These are phyloP conservation scores for Sugiyamaella paludigena DNA, from an alignment of 1,139 yeast species.

Conservation along the genomic window DNA sequence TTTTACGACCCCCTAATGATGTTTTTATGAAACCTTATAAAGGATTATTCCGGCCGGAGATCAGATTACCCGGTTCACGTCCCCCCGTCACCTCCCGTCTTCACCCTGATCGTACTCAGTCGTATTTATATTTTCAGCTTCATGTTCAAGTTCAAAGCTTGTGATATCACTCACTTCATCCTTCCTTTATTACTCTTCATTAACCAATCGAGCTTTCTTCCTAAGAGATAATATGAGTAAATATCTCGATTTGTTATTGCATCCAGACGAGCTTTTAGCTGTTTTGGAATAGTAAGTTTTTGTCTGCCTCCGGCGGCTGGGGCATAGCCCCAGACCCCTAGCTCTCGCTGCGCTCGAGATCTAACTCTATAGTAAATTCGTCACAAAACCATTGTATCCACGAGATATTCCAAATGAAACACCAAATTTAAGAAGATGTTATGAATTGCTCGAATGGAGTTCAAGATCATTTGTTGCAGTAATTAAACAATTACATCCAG, in stretches of 20 bases:
- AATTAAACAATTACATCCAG: constrained; percentile 87
- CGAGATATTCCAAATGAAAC: constrained; percentile 46
- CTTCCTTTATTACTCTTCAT: too few species aligned
- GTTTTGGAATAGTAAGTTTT: constrained; percentile 54
- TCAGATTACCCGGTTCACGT: neutral
- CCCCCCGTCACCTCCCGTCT: too few species aligned
- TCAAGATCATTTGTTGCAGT: constrained; percentile 94
- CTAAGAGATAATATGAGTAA: constrained; percentile 53
- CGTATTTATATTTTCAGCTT: too few species aligned
- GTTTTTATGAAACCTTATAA: too few species aligned
- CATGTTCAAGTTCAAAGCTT: too few species aligned
- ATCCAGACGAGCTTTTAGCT: constrained; percentile 71
- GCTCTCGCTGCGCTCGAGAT: neutral
- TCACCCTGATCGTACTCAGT: too few species aligned
- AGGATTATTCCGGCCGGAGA: too few species aligned
- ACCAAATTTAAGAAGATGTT: constrained; percentile 59
- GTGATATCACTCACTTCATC: too few species aligned
- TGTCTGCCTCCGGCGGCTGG: too few species aligned
- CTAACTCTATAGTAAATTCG: constrained; percentile 27
- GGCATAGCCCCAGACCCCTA: too few species aligned
- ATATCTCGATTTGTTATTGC: constrained; percentile 56
- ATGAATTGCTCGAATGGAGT: constrained; percentile 61
- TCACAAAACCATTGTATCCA: constrained; percentile 50
- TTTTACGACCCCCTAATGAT: too few species aligned
- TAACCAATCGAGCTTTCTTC: too few species aligned